Conservation (phyloP, 129 eudicot genomes). For the Tagetes patula region DNA sequence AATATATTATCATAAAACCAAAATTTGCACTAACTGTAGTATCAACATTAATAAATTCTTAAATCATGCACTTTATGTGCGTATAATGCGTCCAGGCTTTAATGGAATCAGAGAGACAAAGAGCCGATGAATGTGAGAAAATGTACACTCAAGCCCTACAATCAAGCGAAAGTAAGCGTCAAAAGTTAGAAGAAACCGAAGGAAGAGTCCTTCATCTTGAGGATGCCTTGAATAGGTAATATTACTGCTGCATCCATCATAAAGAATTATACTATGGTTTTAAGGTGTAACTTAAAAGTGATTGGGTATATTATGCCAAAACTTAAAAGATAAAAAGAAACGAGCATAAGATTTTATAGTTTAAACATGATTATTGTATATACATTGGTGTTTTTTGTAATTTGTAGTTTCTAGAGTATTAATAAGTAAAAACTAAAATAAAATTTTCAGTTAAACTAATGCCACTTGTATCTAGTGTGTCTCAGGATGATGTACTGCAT, state of each 20-base stretch:
- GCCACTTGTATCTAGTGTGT: conserved; percentile 76
- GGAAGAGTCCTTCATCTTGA: conserved; percentile 73
- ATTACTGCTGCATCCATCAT: conserved; percentile 20
- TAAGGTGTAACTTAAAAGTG: not conserved
- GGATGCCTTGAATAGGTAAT: conserved; percentile 79
- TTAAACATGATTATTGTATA: too few species aligned
- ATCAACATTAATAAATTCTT: not conserved
- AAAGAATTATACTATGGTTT: not conserved
- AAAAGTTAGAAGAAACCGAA: conserved; percentile 86
- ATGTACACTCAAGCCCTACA: conserved; percentile 56
- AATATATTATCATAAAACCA: too few species aligned
- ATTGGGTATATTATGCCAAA: not conserved
- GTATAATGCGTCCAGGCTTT: conserved; percentile 41
- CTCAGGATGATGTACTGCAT: conserved; percentile 98
- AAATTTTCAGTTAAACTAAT: conserved; percentile 48
- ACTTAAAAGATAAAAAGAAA: too few species aligned
- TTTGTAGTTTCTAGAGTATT: too few species aligned
- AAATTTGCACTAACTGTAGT: too few species aligned
- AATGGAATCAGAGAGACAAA: conserved; percentile 64
- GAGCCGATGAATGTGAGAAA: conserved; percentile 77
- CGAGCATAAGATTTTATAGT: too few species aligned
- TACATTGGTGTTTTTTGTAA: not conserved
- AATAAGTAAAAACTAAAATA: too few species aligned
- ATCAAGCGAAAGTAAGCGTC: conserved; percentile 64
- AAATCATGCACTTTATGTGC: conserved; percentile 15